Conservation (phyloP, 371 early-diverging fungal genomes). For the Amoeboaphelidium protococcarum region DNA sequence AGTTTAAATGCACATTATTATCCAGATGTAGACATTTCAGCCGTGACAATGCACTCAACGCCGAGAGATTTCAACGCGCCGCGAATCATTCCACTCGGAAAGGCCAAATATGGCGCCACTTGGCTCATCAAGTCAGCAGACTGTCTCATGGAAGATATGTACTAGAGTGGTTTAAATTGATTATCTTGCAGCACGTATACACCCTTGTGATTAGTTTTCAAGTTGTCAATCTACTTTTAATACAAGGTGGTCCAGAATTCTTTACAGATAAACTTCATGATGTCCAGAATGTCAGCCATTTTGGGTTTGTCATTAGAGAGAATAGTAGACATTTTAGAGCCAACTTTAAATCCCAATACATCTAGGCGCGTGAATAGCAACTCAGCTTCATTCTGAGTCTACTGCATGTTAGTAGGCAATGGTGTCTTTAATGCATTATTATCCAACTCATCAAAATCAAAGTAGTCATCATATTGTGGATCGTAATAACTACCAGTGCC, state of each 20-base stretch:
- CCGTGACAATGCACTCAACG: constrained; percentile 51
- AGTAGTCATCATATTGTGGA: too few species aligned
- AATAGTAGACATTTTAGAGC: too few species aligned
- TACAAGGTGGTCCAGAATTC: constrained; percentile 83
- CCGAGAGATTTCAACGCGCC: constrained; percentile 74
- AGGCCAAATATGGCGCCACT: constrained; percentile 59
- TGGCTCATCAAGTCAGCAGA: constrained; percentile 43
- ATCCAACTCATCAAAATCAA: too few species aligned
- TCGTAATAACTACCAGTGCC: too few species aligned
- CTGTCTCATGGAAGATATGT: constrained; percentile 52
- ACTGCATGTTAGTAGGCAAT: too few species aligned
- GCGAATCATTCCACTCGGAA: constrained; percentile 80
- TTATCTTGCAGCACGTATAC: constrained; percentile 92
- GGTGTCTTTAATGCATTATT: too few species aligned
- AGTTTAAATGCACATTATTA: too few species aligned
- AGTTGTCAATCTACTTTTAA: constrained; percentile 81
- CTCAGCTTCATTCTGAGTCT: too few species aligned
- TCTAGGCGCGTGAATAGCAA: too few species aligned
- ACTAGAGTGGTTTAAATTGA: constrained; percentile 70
- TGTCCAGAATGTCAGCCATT: constrained; percentile 65
- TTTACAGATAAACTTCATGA: constrained; percentile 91
- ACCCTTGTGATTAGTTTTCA: constrained; percentile 95
- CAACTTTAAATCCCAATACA: too few species aligned
- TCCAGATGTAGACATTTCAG: constrained; percentile 54
- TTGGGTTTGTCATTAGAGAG: constrained; percentile 51